Evolutionary conservation across 768 basidiomycete species (phyloP).

Genomic region (Hygrocybe coccinea): DNA sequence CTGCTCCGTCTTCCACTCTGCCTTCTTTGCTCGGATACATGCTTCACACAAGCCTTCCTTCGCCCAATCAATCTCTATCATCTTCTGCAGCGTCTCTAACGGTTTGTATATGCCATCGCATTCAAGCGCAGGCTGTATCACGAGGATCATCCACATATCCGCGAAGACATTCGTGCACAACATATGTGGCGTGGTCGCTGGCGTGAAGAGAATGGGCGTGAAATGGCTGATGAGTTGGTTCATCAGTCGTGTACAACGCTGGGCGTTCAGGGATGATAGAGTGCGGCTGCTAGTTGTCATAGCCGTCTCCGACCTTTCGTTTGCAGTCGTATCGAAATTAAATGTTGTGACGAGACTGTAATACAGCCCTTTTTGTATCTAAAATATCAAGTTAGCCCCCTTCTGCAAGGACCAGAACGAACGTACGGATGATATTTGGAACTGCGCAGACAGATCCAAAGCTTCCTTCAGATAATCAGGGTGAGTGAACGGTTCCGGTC

Average conservation of each 20-base stretch:
- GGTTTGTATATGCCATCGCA: slow-evolving; percentile 61
- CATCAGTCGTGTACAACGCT: slow-evolving; percentile 49
- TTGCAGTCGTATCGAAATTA: slow-evolving; percentile 44
- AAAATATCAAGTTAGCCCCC: not conserved
- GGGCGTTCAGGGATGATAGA: slow-evolving; percentile 27
- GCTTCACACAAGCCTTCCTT: slow-evolving; percentile 51
- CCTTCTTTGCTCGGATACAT: slow-evolving; percentile 54
- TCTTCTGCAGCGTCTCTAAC: slow-evolving; percentile 60
- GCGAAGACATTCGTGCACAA: slow-evolving; percentile 68
- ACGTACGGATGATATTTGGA: slow-evolving; percentile 48
- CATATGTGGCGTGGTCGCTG: slow-evolving; percentile 67
- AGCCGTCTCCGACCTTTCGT: slow-evolving; percentile 5
- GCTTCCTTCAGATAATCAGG: slow-evolving; percentile 50
- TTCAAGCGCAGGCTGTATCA: slow-evolving; percentile 63
- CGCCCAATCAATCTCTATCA: slow-evolving; percentile 58
- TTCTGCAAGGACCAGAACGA: not conserved
- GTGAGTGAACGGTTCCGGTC: slow-evolving; percentile 40
- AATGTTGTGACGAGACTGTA: slow-evolving; percentile 60
- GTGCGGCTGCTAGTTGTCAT: slow-evolving; percentile 15
- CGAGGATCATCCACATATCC: slow-evolving; percentile 64
- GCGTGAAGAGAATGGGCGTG: slow-evolving; percentile 68
- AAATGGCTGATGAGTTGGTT: slow-evolving; percentile 57
- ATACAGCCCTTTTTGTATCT: slow-evolving; percentile 60
- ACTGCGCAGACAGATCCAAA: slow-evolving; percentile 45
- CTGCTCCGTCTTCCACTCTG: slow-evolving; percentile 65